Evolutionary conservation across 371 early-diverging fungal genomes (phyloP).

Genomic region (Dichotomocladium elegans): DNA sequence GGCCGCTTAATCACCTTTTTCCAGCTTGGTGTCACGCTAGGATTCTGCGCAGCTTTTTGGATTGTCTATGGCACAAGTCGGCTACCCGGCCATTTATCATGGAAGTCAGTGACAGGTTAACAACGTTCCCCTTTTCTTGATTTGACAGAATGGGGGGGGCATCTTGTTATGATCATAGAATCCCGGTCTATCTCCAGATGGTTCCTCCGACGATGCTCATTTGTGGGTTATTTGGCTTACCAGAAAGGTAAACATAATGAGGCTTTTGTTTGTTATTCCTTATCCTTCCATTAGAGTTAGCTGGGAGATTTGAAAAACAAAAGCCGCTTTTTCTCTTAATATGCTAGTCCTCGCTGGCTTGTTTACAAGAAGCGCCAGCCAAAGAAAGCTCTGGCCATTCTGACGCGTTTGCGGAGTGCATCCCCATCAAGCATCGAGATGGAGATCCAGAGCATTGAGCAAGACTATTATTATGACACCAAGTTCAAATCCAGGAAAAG

Average conservation of each 20-base stretch:
- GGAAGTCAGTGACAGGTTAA: constrained; percentile 34
- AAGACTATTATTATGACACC: constrained; percentile 63
- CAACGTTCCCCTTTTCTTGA: background rate
- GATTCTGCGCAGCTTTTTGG: constrained; percentile 47
- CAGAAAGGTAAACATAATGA: constrained; percentile 32
- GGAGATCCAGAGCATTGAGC: constrained; percentile 71
- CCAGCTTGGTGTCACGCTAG: constrained; percentile 83
- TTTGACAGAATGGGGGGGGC: background rate
- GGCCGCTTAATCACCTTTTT: constrained; percentile 89
- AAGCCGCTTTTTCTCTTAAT: too few species aligned
- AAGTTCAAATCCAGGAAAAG: constrained; percentile 24
- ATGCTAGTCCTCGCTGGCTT: constrained; percentile 91
- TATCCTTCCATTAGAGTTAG: too few species aligned
- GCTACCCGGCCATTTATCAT: constrained; percentile 25
- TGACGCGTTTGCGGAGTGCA: constrained; percentile 64
- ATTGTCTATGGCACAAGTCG: constrained; percentile 28
- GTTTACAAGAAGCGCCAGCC: constrained; percentile 50
- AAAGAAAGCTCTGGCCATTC: constrained; percentile 66
- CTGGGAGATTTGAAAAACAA: too few species aligned
- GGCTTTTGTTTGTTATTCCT: background rate
- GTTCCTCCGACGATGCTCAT: constrained; percentile 68
- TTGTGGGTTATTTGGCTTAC: constrained; percentile 63
- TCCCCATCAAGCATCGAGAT: constrained; percentile 11
- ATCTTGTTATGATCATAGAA: background rate
- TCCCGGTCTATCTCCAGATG: constrained; percentile 75